These are phyloP conservation scores for Xanthoconium separans DNA, from an alignment of 1,284 basidiomycete genomes.

Conservation along the genomic window DNA sequence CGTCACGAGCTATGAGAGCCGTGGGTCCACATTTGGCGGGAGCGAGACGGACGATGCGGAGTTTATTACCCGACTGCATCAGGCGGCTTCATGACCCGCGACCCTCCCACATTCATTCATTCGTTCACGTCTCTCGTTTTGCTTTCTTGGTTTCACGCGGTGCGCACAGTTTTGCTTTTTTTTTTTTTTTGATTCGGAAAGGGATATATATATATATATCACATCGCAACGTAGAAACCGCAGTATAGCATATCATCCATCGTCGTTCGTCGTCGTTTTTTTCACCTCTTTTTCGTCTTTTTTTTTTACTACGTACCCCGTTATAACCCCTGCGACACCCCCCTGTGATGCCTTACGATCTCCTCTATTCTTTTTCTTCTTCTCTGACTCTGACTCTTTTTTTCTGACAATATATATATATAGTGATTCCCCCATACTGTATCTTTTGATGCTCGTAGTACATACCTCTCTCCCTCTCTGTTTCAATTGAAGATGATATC, in stretches of 20 bases:
- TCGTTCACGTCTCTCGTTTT: background rate
- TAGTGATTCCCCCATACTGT: conserved; percentile 19
- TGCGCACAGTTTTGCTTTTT: conserved; percentile 4
- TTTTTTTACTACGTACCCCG: background rate
- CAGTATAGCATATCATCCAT: conserved; percentile 19
- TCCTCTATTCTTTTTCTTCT: background rate
- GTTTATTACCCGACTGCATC: conserved; percentile 15
- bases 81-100: conserved; percentile 8
- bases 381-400: background rate
- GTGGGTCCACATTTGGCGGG: conserved; percentile 30
- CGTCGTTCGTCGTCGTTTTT: background rate
- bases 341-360: background rate
- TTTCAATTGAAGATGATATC: no score
- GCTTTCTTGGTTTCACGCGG: conserved; percentile 7
- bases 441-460: conserved; percentile 19
- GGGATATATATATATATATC: conserved; percentile 8
- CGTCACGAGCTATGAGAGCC: conserved; percentile 16
- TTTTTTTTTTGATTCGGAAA: conserved; percentile 9
- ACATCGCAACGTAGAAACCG: conserved; percentile 7
- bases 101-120: background rate
- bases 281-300: no score
- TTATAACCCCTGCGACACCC: conserved; percentile 18
- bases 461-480: no score
- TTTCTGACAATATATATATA: conserved; percentile 6
- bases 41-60: conserved; percentile 24